These are phyloP conservation scores for Rhododendron ferrugineum DNA, from an alignment of 148 eudicot genomes.

Conservation along the genomic window DNA sequence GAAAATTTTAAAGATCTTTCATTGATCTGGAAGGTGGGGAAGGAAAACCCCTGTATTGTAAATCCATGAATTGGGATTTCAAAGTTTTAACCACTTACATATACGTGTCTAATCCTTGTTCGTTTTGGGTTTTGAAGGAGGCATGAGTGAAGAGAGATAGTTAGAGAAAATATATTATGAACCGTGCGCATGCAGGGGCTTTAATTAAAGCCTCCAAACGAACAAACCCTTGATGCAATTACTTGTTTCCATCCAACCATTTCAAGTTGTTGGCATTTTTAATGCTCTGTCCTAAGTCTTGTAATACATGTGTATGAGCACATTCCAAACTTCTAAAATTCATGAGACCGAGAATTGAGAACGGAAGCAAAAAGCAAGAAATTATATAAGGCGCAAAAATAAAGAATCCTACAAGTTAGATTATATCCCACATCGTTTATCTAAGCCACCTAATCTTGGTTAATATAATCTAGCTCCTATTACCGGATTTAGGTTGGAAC, in stretches of 20 bases:
- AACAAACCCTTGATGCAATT: not conserved
- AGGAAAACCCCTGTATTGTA: not conserved
- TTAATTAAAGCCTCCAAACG: too few species aligned
- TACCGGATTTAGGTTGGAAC: too few species aligned
- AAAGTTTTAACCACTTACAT: not conserved
- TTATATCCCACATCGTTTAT: too few species aligned
- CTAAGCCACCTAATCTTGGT: too few species aligned
- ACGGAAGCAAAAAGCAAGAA: not conserved
- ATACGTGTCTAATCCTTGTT: not conserved
- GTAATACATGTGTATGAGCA: not conserved
- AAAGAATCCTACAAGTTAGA: not conserved
- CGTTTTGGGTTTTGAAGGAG: too few species aligned
- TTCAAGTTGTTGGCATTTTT: not conserved
- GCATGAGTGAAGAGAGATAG: too few species aligned
- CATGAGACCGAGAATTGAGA: not conserved
- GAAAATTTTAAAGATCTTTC: not conserved
- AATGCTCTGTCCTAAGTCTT: not conserved
- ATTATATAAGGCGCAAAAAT: not conserved
- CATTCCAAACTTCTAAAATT: too few species aligned
- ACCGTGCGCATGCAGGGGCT: too few species aligned
- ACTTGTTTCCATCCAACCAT: not conserved
- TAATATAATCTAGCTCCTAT: too few species aligned
- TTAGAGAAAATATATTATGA: too few species aligned
- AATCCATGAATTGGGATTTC: not conserved
- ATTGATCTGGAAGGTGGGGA: not conserved